Evolutionary conservation across 345 rosid species (phyloP).

Genomic region (Toxicodendron radicans): DNA sequence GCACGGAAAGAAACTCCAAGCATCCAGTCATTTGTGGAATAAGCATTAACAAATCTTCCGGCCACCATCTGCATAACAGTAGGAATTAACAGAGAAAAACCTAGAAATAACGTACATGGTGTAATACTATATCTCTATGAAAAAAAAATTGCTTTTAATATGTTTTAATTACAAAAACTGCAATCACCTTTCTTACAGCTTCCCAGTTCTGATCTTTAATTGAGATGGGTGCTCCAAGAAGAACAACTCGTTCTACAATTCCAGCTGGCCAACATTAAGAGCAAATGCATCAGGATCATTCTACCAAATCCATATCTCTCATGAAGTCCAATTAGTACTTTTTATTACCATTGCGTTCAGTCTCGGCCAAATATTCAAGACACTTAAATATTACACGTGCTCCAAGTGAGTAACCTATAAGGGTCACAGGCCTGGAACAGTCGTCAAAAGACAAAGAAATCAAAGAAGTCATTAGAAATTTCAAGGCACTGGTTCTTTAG

Average conservation of each 20-base stretch:
- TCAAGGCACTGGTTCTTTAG: slow-evolving; percentile 7
- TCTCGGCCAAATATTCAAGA: slow-evolving; percentile 75
- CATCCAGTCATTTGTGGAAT: slow-evolving; percentile 87
- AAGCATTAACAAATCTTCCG: slow-evolving; percentile 91
- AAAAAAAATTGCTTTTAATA: neutral
- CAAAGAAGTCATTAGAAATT: neutral
- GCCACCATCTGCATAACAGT: slow-evolving; percentile 78
- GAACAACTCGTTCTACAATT: slow-evolving; percentile 87
- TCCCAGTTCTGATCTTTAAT: slow-evolving; percentile 83
- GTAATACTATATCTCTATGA: neutral
- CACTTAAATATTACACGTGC: slow-evolving; percentile 92
- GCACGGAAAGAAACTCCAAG: slow-evolving; percentile 98
- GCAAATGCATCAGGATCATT: slow-evolving; percentile 22
- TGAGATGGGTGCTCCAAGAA: slow-evolving; percentile 88
- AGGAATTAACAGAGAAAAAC: slow-evolving; percentile 7
- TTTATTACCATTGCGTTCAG: slow-evolving; percentile 67
- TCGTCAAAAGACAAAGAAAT: slow-evolving; percentile 14
- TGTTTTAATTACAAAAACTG: neutral
- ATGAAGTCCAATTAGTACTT: neutral
- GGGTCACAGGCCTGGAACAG: slow-evolving; percentile 80
- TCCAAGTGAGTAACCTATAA: slow-evolving; percentile 90
- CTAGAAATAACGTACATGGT: neutral
- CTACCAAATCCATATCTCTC: neutral
- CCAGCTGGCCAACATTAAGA: slow-evolving; percentile 59
- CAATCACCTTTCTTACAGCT: slow-evolving; percentile 77